Conservation (phyloP, 2,329 filamentous ascomycete genomes). For the Stachybotrys chartarum region DNA sequence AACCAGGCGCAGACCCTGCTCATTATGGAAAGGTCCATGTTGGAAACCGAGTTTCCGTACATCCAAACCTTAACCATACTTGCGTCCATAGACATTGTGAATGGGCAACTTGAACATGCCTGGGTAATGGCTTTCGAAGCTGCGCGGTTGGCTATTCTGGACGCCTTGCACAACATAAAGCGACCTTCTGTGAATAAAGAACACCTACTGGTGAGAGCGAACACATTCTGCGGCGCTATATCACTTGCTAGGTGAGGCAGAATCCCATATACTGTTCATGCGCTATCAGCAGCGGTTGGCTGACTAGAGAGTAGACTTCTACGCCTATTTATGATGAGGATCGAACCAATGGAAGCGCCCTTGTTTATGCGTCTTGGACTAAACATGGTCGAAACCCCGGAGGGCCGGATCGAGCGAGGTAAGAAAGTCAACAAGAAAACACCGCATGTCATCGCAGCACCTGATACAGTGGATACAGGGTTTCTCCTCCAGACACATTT, state of each 20-base stretch:
- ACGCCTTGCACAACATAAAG: not conserved
- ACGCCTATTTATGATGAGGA: not conserved
- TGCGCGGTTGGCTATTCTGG: not conserved
- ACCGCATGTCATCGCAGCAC: not conserved
- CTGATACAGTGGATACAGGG: too few species aligned
- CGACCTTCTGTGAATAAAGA: not conserved
- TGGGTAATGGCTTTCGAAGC: not conserved
- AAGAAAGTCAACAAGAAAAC: too few species aligned
- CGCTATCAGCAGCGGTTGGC: too few species aligned
- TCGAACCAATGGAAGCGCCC: not conserved
- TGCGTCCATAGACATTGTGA: not conserved
- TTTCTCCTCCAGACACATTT: not conserved
- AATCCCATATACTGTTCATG: too few species aligned
- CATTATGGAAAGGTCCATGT: not conserved
- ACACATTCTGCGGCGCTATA: constrained; percentile 1
- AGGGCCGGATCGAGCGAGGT: not conserved
- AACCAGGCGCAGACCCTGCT: not conserved
- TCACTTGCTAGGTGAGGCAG: not conserved
- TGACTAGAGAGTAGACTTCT: not conserved
- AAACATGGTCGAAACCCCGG: not conserved
- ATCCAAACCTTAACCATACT: not conserved
- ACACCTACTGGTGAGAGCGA: not conserved
- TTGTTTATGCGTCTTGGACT: not conserved
- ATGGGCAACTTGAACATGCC: not conserved
- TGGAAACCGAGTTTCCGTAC: not conserved